Conservation (phyloP, 805 yeast species). For the Hanseniaspora singularis region DNA sequence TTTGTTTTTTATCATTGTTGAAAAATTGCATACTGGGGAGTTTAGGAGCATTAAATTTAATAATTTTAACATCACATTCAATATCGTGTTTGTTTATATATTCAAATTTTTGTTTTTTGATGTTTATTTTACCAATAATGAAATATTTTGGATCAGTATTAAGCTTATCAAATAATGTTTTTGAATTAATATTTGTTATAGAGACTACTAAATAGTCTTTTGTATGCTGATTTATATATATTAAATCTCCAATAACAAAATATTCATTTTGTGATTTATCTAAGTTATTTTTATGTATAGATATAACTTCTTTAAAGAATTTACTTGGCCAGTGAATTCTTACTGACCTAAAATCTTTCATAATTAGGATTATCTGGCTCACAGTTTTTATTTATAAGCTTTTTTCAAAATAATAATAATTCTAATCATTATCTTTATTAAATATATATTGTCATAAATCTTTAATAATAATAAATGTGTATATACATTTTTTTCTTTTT, state of each 20-base stretch:
- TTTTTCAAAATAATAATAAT: too few species aligned
- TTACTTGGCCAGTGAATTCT: slow-evolving; percentile 3
- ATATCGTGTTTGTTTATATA: background rate
- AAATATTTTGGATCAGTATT: slow-evolving; percentile 11
- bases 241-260: background rate
- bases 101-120: background rate
- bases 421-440: too few species aligned
- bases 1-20: slow-evolving; percentile 58
- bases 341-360: too few species aligned
- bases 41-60: slow-evolving; percentile 61
- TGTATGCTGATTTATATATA: background rate
- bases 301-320: background rate
- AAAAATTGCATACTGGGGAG: slow-evolving; percentile 62
- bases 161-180: background rate
- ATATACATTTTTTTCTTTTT: too few species aligned
- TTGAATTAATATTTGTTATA: background rate
- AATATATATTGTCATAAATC: too few species aligned
- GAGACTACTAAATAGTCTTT: slow-evolving; percentile 4
- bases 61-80: slow-evolving; percentile 23
- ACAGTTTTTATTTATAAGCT: too few species aligned
- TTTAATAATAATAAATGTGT: too few species aligned
- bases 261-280: background rate
- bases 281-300: background rate
- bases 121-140: slow-evolving; percentile 2
- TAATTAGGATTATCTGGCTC: too few species aligned